phyloP scores from a whole-genome alignment of 2,329 filamentous ascomycete species.

The Stenocarpella maydis region DNA sequence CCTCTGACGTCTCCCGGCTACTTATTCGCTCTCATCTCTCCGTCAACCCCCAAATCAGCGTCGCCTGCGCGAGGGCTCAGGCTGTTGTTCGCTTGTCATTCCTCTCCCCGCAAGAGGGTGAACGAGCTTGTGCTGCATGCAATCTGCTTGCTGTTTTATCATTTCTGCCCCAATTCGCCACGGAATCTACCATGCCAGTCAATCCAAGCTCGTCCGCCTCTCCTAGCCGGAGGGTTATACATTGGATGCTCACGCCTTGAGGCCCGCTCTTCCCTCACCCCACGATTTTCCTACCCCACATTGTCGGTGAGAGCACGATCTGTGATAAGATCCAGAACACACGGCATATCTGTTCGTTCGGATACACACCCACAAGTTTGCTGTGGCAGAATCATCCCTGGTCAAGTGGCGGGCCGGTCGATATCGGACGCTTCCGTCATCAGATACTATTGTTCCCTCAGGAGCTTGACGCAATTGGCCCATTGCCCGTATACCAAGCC shows the following conservation, averaged over 20 bases:
- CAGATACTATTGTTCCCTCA: not conserved
- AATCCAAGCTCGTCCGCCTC: constrained; percentile 51
- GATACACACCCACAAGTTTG: constrained; percentile 29
- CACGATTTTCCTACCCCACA: constrained; percentile 45
- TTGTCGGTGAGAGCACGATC: constrained; percentile 38
- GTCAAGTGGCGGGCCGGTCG: constrained; percentile 12
- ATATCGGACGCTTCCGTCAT: constrained; percentile 1
- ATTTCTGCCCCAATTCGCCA: constrained; percentile 36
- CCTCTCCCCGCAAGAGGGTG: constrained; percentile 19
- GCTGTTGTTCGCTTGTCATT: constrained; percentile 19
- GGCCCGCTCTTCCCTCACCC: constrained; percentile 38
- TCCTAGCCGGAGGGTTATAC: constrained; percentile 56
- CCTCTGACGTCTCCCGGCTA: constrained; percentile 29
- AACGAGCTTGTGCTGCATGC: constrained; percentile 29
- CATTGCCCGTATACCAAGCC: not conserved
- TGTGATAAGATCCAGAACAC: constrained; percentile 38
- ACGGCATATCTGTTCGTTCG: constrained; percentile 24
- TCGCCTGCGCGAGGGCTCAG: constrained; percentile 6
- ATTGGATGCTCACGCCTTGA: constrained; percentile 54
- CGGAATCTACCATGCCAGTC: constrained; percentile 56
- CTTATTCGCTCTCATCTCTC: constrained; percentile 26
- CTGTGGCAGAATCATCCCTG: constrained; percentile 11
- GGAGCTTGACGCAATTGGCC: constrained; percentile 3
- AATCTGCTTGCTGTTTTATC: constrained; percentile 28
- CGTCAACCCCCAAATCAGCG: constrained; percentile 17